Evolutionary conservation across 495 filamentous ascomycete genomes (phyloP), one percentile per base, ranked within the genome.

Genomic region (Ramalina intermedia): DNA sequence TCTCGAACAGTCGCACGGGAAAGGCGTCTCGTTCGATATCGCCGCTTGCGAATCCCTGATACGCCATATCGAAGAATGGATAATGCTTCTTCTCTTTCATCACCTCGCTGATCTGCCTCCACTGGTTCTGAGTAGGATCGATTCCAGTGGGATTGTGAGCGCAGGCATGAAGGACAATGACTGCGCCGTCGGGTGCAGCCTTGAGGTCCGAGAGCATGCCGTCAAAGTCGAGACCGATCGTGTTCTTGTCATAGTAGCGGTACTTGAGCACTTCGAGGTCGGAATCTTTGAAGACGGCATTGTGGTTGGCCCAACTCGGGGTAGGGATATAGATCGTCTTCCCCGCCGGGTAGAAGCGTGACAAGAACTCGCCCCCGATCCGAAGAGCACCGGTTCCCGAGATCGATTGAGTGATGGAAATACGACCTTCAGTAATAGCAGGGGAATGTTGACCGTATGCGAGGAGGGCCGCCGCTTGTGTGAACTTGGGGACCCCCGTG

Each of bases 11-110:
- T 50, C 91, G 73, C 39, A 95, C 76, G 48, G 91, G 83, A 58
- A 93, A 96, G 51, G 91, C 91, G 66, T 98, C 91, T 60, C 75
- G 75, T 69, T 94, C 76, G 43, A 87, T 90, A 69, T 93, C 80
- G 51, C 91, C 91, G 53, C 81, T 87, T 46, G 91, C 91, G 60
- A 98, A 98, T 54, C 91, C 91, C 70, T 98, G 90, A 76, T 98
- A 98, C 52, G 91, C 91, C 91, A 98, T 98, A 68, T 98, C 91
- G 70, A 98, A 98, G 78, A 98, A 95, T 48, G 87, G 78, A 62
- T 81, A 95, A 74, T 96, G 91, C 38, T 75, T 82, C 68, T 85
- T 81, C 66, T 78, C 75, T 79, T 94, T 94, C 59, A 96, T 76
- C 50, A 81, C 90, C 54, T 86, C 72, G 73, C 82, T 84, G 61